A percentile compares a stretch with the other conserved stretches of the same genome.
Evolutionary conservation across 192 early-diverging fungal genomes (phyloP).

Genomic region (Umbelopsis ramanniana): DNA sequence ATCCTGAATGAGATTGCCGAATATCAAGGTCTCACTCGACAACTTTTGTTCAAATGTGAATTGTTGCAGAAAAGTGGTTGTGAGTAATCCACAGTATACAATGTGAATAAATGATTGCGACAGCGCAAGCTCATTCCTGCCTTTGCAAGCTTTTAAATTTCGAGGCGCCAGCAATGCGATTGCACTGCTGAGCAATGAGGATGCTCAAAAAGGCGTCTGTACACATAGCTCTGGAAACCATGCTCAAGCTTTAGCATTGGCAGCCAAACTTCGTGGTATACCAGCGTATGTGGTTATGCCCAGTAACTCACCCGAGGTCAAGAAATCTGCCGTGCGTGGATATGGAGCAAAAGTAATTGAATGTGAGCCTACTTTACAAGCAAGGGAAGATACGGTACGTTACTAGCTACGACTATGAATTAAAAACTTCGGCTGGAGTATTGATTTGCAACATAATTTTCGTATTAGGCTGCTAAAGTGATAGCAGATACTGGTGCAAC

Average conservation of each 20-base stretch:
- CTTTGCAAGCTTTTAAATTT: slow-evolving; percentile 54
- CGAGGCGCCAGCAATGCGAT: slow-evolving; percentile 61
- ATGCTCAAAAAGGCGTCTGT: slow-evolving; percentile 43
- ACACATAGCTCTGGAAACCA: slow-evolving; percentile 58
- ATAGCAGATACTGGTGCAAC: slow-evolving; percentile 47
- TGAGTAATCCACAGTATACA: slow-evolving; percentile 25
- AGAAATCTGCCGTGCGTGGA: slow-evolving; percentile 51
- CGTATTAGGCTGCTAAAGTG: slow-evolving; percentile 29
- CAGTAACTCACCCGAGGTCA: slow-evolving; percentile 46
- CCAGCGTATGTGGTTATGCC: slow-evolving; percentile 58
- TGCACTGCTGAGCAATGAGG: slow-evolving; percentile 26
- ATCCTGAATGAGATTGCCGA: slow-evolving; percentile 37
- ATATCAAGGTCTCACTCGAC: not conserved
- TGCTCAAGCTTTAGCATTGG: slow-evolving; percentile 60
- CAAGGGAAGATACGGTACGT: slow-evolving; percentile 46
- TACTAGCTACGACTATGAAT: not conserved
- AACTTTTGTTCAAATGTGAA: slow-evolving; percentile 61
- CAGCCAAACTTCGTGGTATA: slow-evolving; percentile 48
- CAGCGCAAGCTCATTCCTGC: not conserved
- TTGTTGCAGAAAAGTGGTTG: slow-evolving; percentile 48
- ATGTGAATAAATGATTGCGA: not conserved
- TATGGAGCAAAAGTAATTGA: slow-evolving; percentile 57
- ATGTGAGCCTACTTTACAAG: slow-evolving; percentile 47
- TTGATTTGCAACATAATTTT: no score
- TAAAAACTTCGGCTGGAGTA: not conserved